Conservation (phyloP, 2,329 filamentous ascomycete species). For the Bipolaris zeicola region DNA sequence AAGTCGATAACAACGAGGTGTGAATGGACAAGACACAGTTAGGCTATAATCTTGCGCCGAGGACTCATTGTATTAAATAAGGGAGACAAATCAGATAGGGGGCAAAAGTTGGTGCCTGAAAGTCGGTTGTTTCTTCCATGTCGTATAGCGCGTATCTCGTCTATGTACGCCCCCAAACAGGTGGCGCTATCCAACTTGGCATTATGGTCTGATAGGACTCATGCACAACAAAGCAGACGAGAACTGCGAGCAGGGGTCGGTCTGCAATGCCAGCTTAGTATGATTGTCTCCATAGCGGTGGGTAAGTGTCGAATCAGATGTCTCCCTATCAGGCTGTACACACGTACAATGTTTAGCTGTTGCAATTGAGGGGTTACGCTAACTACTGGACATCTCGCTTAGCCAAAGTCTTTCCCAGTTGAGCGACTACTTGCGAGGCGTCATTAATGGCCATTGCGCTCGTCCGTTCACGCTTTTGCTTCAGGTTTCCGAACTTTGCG, state of each 20-base stretch:
- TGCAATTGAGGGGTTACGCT: constrained; percentile 1
- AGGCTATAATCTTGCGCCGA: neutral
- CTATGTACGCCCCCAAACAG: neutral
- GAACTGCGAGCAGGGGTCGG: neutral
- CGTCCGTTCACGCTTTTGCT: neutral
- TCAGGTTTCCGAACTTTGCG: too few relatives aligned
- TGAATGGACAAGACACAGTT: neutral
- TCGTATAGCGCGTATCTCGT: neutral
- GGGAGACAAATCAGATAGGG: neutral
- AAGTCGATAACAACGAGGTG: constrained; percentile 1
- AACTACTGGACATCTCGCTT: constrained; percentile 13
- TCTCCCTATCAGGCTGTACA: neutral
- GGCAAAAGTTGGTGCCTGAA: neutral
- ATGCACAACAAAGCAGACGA: neutral
- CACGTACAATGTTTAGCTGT: neutral
- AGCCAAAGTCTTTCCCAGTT: constrained; percentile 15
- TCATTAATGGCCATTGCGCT: neutral
- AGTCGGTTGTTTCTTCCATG: neutral
- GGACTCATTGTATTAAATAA: neutral
- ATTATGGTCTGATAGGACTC: neutral
- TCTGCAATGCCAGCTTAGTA: neutral
- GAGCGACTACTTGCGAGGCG: constrained; percentile 22
- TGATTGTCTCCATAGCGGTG: neutral
- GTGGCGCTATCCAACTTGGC: neutral
- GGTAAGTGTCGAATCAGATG: neutral